Evolutionary conservation across 441 rosid genomes (phyloP), one percentile per base, ranked within the genome.

Genomic region (Gossypium aridum): DNA sequence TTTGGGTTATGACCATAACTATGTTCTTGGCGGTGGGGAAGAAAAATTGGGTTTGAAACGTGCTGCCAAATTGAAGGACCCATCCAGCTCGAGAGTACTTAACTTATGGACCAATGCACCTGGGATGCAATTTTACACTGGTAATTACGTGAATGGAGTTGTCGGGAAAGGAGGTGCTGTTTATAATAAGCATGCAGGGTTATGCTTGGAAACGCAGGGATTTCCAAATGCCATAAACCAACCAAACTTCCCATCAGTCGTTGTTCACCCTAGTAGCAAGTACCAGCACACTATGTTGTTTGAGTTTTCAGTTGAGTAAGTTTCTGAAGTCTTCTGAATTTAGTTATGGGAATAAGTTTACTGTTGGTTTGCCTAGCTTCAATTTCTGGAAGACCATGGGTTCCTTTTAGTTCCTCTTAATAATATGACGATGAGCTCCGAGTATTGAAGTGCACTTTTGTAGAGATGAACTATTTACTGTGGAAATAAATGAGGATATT

Each of bases 151-250:
- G 77, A 76, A 83, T 19, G 95, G 97, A 55, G 81, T 90, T 64
- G 85, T 62, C 16, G 97, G 97, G 10, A 94, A 94, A 79, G 89
- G 90, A 17, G 88, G 89, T 17, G 91, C 87, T 19, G 88, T 83
- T 34, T 92, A 94, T 16, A 88, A 82, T 76, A 92, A 94, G 84
- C 98, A 94, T 67, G 79, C 96, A 0, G 97, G 91, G 6, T 85
- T 88, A 28, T 94, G 98, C 85, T 83, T 92, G 85, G 98, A 94
- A 88, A 92, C 97, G 0, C 97, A 91, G 54, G 97, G 98, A 16
- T 94, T 87, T 74, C 97, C 97, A 0, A 94, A 92, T 47, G 97
- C 97, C 61, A 80, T 94, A 12, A 94, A 92, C 82, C 91, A 88
- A 74, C 80, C 86, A 2, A 89, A 88, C 81, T 94, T 94, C 75